A percentile compares a stretch with the other conserved stretches of the same genome.
phyloP scores from a whole-genome alignment of 1,284 basidiomycete species.

The Austropuccinia psidii region DNA sequence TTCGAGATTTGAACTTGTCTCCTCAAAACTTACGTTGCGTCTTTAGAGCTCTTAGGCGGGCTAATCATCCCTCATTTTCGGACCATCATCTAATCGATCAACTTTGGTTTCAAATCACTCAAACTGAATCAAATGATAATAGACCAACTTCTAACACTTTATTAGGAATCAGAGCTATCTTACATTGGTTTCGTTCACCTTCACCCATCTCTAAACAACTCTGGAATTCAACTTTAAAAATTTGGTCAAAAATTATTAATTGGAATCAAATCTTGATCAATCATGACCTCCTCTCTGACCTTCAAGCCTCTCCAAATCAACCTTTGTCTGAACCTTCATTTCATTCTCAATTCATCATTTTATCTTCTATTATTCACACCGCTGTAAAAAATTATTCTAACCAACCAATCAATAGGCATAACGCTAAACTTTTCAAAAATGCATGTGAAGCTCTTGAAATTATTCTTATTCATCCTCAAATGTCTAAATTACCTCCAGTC shows the following conservation, averaged over 20 bases:
- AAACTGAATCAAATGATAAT: constrained; percentile 24
- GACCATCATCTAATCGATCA: background rate
- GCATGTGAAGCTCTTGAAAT: constrained; percentile 24
- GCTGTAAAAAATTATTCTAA: background rate
- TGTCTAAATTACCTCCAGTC: background rate
- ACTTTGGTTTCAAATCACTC: constrained; percentile 19
- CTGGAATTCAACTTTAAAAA: constrained; percentile 14
- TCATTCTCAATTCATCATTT: constrained; percentile 23
- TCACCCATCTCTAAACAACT: background rate
- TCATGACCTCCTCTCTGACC: background rate
- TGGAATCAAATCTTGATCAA: constrained; percentile 14
- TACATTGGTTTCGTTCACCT: background rate
- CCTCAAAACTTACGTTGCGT: constrained; percentile 18
- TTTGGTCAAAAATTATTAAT: constrained; percentile 27
- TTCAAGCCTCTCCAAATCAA: constrained; percentile 3
- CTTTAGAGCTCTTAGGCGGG: background rate
- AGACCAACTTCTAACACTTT: background rate
- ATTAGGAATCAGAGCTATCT: constrained; percentile 2
- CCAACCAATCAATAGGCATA: constrained; percentile 7
- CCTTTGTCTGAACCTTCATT: background rate
- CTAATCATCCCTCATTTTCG: constrained; percentile 6
- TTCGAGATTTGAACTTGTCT: background rate
- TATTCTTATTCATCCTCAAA: background rate
- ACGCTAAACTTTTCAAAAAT: constrained; percentile 30
- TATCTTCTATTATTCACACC: constrained; percentile 23